Evolutionary conservation across 2,329 filamentous ascomycete genomes (phyloP).

Genomic region (Amphichorda felina): DNA sequence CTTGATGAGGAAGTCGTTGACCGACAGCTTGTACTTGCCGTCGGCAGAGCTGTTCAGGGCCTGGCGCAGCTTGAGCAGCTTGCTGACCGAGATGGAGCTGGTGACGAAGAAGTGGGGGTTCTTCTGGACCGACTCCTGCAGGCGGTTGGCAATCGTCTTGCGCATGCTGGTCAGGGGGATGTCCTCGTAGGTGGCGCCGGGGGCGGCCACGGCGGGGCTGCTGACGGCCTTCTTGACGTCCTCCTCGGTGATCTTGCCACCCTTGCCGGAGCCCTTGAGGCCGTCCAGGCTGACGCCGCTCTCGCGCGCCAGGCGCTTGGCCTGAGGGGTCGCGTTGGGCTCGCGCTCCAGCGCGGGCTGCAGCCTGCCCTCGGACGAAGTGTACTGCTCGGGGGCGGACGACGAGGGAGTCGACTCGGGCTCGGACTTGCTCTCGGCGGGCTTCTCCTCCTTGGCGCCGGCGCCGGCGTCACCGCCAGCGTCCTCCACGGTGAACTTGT

Average conservation of each 20-base stretch:
- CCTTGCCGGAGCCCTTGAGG: conserved; percentile 79
- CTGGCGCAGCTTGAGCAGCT: conserved; percentile 91
- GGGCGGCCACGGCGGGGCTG: conserved; percentile 37
- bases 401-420: conserved; percentile 31
- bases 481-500: conserved; percentile 77
- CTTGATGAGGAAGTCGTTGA: conserved; percentile 99
- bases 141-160: conserved; percentile 90
- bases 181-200: conserved; percentile 67
- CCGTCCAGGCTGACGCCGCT: conserved; percentile 65
- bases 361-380: conserved; percentile 63
- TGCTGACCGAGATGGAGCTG: conserved; percentile 78
- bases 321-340: conserved; percentile 59
- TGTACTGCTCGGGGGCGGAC: conserved; percentile 49
- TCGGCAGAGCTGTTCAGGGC: conserved; percentile 82
- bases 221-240: conserved; percentile 83
- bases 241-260: conserved; percentile 79
- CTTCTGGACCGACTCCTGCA: conserved; percentile 76
- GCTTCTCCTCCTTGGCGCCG: conserved; percentile 53
- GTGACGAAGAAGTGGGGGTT: conserved; percentile 99
- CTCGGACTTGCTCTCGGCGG: conserved; percentile 45
- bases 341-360: conserved; percentile 77
- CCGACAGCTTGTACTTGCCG: conserved; percentile 97
- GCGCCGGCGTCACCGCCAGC: conserved; percentile 70
- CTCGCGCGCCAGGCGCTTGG: conserved; percentile 74
- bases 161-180: conserved; percentile 83